A percentile compares a stretch with the other conserved stretches of the same genome.
Evolutionary conservation across 2,329 filamentous ascomycete species (phyloP).

Genomic region (Ilyonectria destructans): DNA sequence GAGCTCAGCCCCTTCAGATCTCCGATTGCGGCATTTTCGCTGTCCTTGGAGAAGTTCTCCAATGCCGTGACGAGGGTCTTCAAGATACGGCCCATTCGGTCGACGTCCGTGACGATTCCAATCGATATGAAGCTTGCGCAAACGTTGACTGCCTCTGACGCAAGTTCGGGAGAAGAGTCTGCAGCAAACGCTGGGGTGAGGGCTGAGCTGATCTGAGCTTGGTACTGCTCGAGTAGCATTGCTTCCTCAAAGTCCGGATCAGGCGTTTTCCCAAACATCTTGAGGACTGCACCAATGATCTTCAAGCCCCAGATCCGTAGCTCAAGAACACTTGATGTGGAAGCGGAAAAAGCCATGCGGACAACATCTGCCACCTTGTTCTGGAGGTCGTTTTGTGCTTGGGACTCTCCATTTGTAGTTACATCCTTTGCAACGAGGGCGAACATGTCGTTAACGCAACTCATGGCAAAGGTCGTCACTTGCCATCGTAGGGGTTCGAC

Average conservation of each 20-base stretch:
- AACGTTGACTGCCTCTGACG: slow-evolving; percentile 95
- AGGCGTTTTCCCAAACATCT: slow-evolving; percentile 95
- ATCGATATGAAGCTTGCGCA: slow-evolving; percentile 98
- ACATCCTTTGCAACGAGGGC: slow-evolving; percentile 84
- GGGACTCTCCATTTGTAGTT: slow-evolving; percentile 83
- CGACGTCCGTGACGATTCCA: slow-evolving; percentile 96
- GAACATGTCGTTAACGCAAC: slow-evolving; percentile 88
- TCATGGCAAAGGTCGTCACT: slow-evolving; percentile 93
- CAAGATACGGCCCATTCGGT: slow-evolving; percentile 98
- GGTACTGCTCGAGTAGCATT: slow-evolving; percentile 96
- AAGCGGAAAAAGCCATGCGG: slow-evolving; percentile 96
- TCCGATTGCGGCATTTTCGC: slow-evolving; percentile 88
- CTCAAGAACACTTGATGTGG: slow-evolving; percentile 92
- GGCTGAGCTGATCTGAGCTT: slow-evolving; percentile 97
- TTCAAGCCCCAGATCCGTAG: slow-evolving; percentile 92
- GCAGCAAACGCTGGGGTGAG: slow-evolving; percentile 96
- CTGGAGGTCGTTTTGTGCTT: slow-evolving; percentile 85
- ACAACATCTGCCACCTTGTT: slow-evolving; percentile 92
- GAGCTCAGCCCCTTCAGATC: slow-evolving; percentile 94
- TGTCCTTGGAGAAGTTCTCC: slow-evolving; percentile 90
- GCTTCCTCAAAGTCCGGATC: slow-evolving; percentile 99
- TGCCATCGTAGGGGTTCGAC: slow-evolving; percentile 97
- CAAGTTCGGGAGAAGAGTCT: slow-evolving; percentile 95
- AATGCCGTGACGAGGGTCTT: slow-evolving; percentile 93
- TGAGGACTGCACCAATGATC: slow-evolving; percentile 93